Conservation (phyloP, 768 basidiomycete species). For the Dacryopinax spathularia region DNA sequence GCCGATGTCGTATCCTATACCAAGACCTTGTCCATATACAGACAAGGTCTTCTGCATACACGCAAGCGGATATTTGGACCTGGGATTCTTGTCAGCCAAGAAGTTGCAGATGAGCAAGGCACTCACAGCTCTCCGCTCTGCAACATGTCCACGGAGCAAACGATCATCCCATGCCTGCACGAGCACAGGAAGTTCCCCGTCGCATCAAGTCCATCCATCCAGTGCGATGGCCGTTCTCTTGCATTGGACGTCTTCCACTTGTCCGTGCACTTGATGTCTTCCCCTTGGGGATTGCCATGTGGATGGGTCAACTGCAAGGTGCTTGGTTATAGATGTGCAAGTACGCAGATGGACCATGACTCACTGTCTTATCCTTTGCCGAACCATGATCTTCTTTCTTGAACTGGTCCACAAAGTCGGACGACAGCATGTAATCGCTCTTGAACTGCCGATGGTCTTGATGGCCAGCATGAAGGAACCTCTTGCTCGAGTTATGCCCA, state of each 20-base stretch:
- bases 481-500: slow-evolving; percentile 25
- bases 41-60: slow-evolving; percentile 1
- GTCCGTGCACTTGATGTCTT: background rate
- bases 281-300: background rate
- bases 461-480: slow-evolving; percentile 15
- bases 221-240: background rate
- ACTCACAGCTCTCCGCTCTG: background rate
- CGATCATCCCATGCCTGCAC: background rate
- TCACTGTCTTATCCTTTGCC: background rate
- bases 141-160: background rate
- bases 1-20: slow-evolving; percentile 11
- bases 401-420: background rate
- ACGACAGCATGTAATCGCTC: background rate
- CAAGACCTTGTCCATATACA: background rate
- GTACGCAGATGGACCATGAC: background rate
- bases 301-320: background rate
- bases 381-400: background rate
- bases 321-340: background rate
- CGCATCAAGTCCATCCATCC: background rate
- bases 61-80: slow-evolving; percentile 2
- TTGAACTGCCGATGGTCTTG: background rate
- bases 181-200: background rate
- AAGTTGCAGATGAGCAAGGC: background rate
- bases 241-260: background rate
- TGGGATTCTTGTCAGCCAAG: background rate